phyloP scores from a whole-genome alignment of 164 flowering plant genomes.

The Nelumbo lutea region DNA sequence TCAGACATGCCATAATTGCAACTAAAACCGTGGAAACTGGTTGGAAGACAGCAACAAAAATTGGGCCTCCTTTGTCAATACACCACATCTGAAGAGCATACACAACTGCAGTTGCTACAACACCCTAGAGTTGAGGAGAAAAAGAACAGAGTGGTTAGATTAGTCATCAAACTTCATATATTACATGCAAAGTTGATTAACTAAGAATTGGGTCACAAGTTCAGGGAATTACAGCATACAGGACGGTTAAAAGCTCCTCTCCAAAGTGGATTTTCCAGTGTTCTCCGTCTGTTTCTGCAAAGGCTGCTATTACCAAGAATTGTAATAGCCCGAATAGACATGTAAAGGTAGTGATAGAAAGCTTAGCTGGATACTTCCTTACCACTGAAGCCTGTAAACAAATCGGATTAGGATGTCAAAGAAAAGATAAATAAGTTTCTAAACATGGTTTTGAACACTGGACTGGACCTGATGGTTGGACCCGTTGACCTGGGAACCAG shows the following conservation, averaged over 20 bases:
- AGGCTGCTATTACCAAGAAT: slow-evolving; percentile 55
- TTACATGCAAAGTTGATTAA: neutral
- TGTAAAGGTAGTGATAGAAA: slow-evolving; percentile 65
- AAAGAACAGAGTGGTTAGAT: neutral
- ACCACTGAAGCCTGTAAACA: slow-evolving; percentile 61
- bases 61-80: slow-evolving; percentile 70
- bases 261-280: slow-evolving; percentile 60
- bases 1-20: slow-evolving; percentile 60
- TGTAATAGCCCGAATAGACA: slow-evolving; percentile 76
- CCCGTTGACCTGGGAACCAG: too few species aligned
- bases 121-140: slow-evolving; percentile 40
- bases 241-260: slow-evolving; percentile 57
- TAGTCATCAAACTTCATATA: neutral
- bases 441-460: too few species aligned
- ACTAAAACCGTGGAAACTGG: slow-evolving; percentile 69
- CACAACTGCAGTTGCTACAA: slow-evolving; percentile 68
- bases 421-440: too few species aligned
- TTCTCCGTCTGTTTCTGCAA: slow-evolving; percentile 44
- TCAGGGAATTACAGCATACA: slow-evolving; percentile 56
- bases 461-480: too few species aligned
- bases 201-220: neutral
- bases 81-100: slow-evolving; percentile 78
- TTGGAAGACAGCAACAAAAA: slow-evolving; percentile 71
- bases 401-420: too few species aligned
- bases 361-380: slow-evolving; percentile 77